Base-by-base conservation (phyloP, 225 moss, liverwort and hornwort genomes). In the Sphagnum contortum region DNA sequence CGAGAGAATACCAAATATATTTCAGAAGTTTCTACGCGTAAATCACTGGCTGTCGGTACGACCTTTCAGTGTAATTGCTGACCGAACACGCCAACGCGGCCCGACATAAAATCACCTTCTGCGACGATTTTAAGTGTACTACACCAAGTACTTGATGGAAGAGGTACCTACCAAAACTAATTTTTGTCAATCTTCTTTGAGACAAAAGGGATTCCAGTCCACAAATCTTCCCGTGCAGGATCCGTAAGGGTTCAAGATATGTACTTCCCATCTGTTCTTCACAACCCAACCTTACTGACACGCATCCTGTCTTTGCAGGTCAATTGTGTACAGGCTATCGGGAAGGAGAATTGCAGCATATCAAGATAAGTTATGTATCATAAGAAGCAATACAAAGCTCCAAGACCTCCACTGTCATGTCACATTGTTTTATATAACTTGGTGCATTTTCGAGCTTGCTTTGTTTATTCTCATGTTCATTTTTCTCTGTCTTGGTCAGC, bases 391-490 rank as follows among this genome's bases (percentile, higher is more conserved):
- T 72, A 75, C 65, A 67, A 51, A 70, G 61, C 49, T 71, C 78
- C 3, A 71, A 76, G 12, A 59, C 48, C 8, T 55, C 67, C 9
- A 72, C 75, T 48, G 45, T 65, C 47, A 59, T 73, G 48, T 48
- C 68, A 9, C 70, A 70, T 4, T 76, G 69, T 48, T 68, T 81
- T 49, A 72, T 64, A 29, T 73, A 70, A 4, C 29, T 8, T 82
- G 68, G 71, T 84, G 73, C 57, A 69, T 85, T 45, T 55, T 83
- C 50, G 68, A 83, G 66, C 51, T 82, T 3, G 67, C 78, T 61
- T 58, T 77, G n/a, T 80, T 80, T 91, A 29, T 48, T 72, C 44
- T 64, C 83, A 73, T 80, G 79, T 72, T 60, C 89, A 66, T 48
- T 87, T 47, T 74, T 81, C 71, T 81, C 81, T 12, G 11, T 75